Evolutionary conservation across 75 land plant genomes (phyloP), one percentile per base, ranked within the genome.

Genomic region (Cryptomeria japonica): DNA sequence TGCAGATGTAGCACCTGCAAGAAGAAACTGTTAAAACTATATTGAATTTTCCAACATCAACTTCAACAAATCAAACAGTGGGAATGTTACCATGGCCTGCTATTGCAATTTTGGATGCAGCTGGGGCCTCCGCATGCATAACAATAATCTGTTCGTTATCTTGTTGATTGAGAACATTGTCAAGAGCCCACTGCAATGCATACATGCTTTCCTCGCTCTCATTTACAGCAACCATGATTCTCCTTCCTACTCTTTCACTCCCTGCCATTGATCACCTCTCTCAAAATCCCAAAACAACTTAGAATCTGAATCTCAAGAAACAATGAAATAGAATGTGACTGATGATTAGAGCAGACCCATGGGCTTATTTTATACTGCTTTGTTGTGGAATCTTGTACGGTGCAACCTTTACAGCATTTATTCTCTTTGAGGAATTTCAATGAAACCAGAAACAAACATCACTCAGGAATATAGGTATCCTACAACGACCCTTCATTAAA

Each of bases 161-260:
- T 68, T 68, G 14, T 19, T 68, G 72, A 22, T 19, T 68, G 72
- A 68, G 72, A 31, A 87, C 84, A 73, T 46, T 51, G 18, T 90
- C 90, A 18, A 91, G 36, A 16, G 77, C 83, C 92, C 92, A 91
- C 31, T 91, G 22, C 49, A 91, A 84, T 41, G 92, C 92, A 53
- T 90, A 46, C 39, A 76, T 38, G 91, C 92, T 91, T 47, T 84
- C 83, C 28, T 91, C 87, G 55, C 91, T 85, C 31, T 87, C 91
- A 51, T 91, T 91, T 77, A 89, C 86, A 38, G 91, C 92, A 76
- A 91, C 91, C 86, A 91, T 16, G 19, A 91, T 80, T 44, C 56
- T 87, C 84, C 68, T 89, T 41, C 86, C 88, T 41, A 79, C 25
- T 19, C 25, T 68, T 31, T 68, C 72, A 68, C 72, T 28, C 72